Conservation (phyloP, 139 green algal species). For the Marvania coccoides region DNA sequence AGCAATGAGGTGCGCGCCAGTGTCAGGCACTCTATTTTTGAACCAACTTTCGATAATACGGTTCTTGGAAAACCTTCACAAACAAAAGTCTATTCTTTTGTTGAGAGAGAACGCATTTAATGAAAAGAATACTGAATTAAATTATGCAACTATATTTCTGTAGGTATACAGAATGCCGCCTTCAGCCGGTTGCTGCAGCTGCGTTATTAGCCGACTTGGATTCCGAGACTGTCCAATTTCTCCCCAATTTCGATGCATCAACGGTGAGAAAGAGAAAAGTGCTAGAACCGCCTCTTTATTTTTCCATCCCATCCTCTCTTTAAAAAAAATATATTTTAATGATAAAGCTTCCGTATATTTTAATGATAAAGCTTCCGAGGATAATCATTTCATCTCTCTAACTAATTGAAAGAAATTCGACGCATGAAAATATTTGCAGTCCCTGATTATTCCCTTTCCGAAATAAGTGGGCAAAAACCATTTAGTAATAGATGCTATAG, state of each 20-base stretch:
- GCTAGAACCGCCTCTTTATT: not conserved
- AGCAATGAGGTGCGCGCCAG: slow-evolving; percentile 74
- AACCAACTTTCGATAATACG: too few relatives aligned
- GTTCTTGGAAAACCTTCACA: not conserved
- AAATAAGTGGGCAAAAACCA: too few relatives aligned
- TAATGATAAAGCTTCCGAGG: too few relatives aligned
- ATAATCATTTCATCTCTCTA: too few relatives aligned
- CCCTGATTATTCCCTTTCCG: too few relatives aligned
- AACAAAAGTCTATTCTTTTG: not conserved
- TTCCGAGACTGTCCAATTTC: slow-evolving; percentile 69
- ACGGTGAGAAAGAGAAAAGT: slow-evolving; percentile 28
- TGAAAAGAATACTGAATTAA: not conserved
- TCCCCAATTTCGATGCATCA: slow-evolving; percentile 77
- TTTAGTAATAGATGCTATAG: too few relatives aligned
- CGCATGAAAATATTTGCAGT: too few relatives aligned
- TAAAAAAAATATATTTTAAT: too few relatives aligned
- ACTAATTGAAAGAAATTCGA: too few relatives aligned
- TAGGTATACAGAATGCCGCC: slow-evolving; percentile 61
- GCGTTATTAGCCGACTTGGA: slow-evolving; percentile 82
- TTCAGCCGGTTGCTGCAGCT: slow-evolving; percentile 47
- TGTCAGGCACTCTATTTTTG: not conserved
- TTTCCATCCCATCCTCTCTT: not conserved
- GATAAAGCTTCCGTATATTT: too few relatives aligned
- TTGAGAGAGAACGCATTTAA: not conserved
- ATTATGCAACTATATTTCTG: slow-evolving; percentile 7